Conservation (phyloP, 192 early-diverging fungal species). For the Linnemannia exigua region DNA sequence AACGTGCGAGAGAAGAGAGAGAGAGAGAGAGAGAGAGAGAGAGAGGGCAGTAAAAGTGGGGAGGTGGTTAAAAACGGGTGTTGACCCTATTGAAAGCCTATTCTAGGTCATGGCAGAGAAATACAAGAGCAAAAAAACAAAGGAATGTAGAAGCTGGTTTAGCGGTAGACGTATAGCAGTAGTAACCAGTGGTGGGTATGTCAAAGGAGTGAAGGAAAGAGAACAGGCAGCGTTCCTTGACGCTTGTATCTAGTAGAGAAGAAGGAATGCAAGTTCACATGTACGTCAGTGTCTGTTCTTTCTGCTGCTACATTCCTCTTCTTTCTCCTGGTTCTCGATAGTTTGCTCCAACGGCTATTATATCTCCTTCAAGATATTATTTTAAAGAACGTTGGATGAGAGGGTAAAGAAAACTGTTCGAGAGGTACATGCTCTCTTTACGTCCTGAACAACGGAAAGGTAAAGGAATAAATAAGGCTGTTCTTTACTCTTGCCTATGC, state of each 20-base stretch:
- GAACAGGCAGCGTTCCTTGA: background rate
- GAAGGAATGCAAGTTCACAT: background rate
- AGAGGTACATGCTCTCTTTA: slow-evolving; percentile 8
- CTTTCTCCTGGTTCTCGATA: background rate
- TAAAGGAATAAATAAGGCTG: too few species aligned
- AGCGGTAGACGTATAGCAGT: background rate
- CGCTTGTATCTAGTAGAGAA: background rate
- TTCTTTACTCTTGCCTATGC: background rate
- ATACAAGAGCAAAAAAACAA: background rate
- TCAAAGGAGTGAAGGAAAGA: background rate
- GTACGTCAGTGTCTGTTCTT: background rate
- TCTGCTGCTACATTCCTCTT: background rate
- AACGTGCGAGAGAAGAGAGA: too few species aligned
- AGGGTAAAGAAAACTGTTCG: background rate
- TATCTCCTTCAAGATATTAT: background rate
- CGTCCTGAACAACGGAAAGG: background rate
- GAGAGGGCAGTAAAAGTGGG: too few species aligned
- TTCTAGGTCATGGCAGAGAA: too few species aligned
- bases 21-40: too few species aligned
- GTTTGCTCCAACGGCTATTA: background rate
- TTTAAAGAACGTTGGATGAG: background rate
- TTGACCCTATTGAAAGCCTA: too few species aligned
- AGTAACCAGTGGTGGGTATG: too few species aligned
- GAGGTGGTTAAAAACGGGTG: too few species aligned
- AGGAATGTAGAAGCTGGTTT: background rate